A percentile compares a stretch with the other conserved stretches of the same genome.
phyloP scores from a whole-genome alignment of 164 flowering plant genomes.

The Chimonanthus salicifolius region DNA sequence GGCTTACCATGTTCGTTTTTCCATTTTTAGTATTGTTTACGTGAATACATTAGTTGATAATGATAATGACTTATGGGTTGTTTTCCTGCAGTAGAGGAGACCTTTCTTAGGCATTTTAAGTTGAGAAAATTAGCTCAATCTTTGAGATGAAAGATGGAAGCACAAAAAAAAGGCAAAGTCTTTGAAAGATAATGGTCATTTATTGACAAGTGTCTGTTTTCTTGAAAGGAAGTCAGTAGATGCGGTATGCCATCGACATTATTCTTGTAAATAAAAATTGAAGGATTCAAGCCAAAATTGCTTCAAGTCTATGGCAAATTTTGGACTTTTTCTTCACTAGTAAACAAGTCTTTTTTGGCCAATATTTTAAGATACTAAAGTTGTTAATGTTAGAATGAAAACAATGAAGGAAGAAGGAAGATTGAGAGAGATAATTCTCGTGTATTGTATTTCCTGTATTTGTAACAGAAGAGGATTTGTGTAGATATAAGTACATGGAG shows the following conservation, averaged over 20 bases:
- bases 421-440: too few relatives aligned
- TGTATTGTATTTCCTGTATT: too few relatives aligned
- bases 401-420: too few relatives aligned
- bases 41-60: too few relatives aligned
- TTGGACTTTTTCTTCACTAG: neutral
- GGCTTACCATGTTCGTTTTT: too few relatives aligned
- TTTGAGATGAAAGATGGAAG: neutral
- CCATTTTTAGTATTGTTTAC: too few relatives aligned
- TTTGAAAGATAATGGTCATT: neutral
- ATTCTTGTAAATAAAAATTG: too few relatives aligned
- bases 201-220: neutral
- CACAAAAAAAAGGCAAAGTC: neutral
- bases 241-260: neutral
- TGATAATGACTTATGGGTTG: too few relatives aligned
- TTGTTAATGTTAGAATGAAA: too few relatives aligned
- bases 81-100: neutral
- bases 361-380: neutral
- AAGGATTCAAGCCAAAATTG: neutral
- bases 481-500: too few relatives aligned
- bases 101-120: neutral
- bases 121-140: neutral
- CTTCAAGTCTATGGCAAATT: neutral
- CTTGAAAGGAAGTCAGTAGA: neutral
- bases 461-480: too few relatives aligned
- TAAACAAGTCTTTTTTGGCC: too few relatives aligned